Conservation (phyloP, 805 yeast genomes). For the Barnettozyma vustinii region DNA sequence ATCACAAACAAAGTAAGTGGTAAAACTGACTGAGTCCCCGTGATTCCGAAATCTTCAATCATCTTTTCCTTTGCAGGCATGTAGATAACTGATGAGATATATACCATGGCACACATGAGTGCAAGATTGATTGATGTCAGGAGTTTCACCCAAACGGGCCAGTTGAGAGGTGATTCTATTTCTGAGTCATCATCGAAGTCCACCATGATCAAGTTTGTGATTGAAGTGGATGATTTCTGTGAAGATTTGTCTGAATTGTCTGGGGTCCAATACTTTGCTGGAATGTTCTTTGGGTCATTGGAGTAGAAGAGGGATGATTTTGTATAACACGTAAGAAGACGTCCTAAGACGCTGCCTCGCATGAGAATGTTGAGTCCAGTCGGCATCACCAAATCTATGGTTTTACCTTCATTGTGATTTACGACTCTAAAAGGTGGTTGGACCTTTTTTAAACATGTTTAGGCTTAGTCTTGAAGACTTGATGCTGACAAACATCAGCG, state of each 20-base stretch:
- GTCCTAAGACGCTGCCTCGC: constrained; percentile 3
- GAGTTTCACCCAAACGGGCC: constrained; percentile 41
- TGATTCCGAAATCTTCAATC: constrained; percentile 39
- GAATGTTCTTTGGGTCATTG: neutral
- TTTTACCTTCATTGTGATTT: neutral
- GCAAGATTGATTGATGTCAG: constrained; percentile 36
- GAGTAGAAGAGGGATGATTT: neutral
- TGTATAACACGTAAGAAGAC: neutral
- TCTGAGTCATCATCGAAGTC: constrained; percentile 28
- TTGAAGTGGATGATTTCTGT: neutral
- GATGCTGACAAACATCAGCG: too few species aligned
- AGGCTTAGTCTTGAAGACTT: too few species aligned
- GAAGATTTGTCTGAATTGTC: neutral
- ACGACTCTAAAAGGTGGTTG: too few species aligned
- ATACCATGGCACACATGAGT: constrained; percentile 44
- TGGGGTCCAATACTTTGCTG: neutral
- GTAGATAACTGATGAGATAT: constrained; percentile 52
- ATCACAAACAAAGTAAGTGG: constrained; percentile 51
- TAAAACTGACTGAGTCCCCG: constrained; percentile 40
- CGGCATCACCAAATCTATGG: neutral
- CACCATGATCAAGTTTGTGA: neutral
- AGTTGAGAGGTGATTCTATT: constrained; percentile 51
- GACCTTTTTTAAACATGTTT: too few species aligned
- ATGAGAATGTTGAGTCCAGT: constrained; percentile 1
- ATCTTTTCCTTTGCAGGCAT: constrained; percentile 47